Conservation (phyloP, 148 eudicot species). For the Rhododendron griersonianum region DNA sequence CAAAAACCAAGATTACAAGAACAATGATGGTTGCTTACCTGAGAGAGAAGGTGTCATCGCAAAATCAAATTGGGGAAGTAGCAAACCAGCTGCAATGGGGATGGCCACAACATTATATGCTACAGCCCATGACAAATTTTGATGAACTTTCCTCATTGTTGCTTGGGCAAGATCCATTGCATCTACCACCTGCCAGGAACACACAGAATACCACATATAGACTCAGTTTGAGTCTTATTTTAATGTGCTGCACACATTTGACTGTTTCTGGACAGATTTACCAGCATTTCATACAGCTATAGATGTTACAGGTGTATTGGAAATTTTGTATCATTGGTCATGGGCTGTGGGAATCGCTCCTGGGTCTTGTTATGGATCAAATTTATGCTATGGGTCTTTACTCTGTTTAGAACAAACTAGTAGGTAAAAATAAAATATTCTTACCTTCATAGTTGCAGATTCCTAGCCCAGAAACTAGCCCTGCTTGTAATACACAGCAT, state of each 20-base stretch:
- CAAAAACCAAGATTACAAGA: not conserved
- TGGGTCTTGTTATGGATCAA: not conserved
- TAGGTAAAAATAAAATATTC: not conserved
- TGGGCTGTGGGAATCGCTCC: not conserved
- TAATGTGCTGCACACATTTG: not conserved
- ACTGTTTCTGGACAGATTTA: not conserved
- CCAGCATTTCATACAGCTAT: not conserved
- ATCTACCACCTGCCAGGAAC: constrained; percentile 62
- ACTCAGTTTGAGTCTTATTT: not conserved
- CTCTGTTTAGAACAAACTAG: not conserved
- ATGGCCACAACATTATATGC: constrained; percentile 76
- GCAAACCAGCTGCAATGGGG: constrained; percentile 85
- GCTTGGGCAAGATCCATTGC: constrained; percentile 82
- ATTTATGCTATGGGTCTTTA: not conserved
- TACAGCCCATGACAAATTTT: constrained; percentile 89
- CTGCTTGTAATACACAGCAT: not conserved
- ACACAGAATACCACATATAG: not conserved
- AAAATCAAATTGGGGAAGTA: constrained; percentile 89
- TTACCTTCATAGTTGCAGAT: not conserved
- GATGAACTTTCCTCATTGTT: constrained; percentile 86
- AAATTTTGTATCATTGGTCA: not conserved
- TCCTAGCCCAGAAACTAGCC: not conserved
- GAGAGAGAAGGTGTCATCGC: constrained; percentile 98
- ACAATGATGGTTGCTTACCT: constrained; percentile 33
- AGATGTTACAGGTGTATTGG: not conserved